A percentile compares a stretch with the other conserved stretches of the same genome.
Evolutionary conservation across 495 filamentous ascomycete species (phyloP).

Genomic region (Aspergillus haitiensis): DNA sequence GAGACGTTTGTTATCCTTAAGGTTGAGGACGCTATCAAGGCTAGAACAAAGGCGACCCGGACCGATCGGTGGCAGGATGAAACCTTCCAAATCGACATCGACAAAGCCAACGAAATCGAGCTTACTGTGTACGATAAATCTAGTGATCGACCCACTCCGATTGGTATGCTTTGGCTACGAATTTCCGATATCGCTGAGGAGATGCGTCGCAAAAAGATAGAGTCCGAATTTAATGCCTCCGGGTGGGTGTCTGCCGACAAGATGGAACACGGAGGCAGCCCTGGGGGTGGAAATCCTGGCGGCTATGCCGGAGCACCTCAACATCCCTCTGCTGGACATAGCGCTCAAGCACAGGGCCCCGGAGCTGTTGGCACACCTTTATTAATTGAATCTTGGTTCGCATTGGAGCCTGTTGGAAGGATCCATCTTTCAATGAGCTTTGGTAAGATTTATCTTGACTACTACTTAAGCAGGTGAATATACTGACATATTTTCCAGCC

Average conservation of each 20-base stretch:
- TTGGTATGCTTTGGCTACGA: constrained; percentile 92
- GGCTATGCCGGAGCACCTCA: constrained; percentile 40
- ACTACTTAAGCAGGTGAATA: background rate
- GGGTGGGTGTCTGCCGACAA: constrained; percentile 98
- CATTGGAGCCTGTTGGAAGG: constrained; percentile 88
- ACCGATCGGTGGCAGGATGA: constrained; percentile 91
- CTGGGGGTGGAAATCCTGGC: constrained; percentile 45
- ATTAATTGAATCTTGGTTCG: constrained; percentile 94
- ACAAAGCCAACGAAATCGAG: constrained; percentile 98
- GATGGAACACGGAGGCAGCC: constrained; percentile 62
- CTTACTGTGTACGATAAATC: constrained; percentile 94
- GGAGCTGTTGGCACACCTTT: constrained; percentile 42
- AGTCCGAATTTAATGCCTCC: constrained; percentile 82
- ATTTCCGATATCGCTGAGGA: constrained; percentile 98
- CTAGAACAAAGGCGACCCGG: constrained; percentile 81
- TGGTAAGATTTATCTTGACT: constrained; percentile 49
- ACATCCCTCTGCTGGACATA: constrained; percentile 28
- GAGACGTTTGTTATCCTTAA: constrained; percentile 96
- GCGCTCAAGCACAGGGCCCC: constrained; percentile 26
- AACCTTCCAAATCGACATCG: constrained; percentile 83
- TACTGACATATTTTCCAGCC: constrained; percentile 49
- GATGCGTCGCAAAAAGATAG: constrained; percentile 95
- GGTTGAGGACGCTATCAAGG: constrained; percentile 89
- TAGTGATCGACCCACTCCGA: constrained; percentile 84
- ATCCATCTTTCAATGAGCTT: constrained; percentile 88